Evolutionary conservation across 441 rosid genomes (phyloP).

Genomic region (Corymbia calophylla): DNA sequence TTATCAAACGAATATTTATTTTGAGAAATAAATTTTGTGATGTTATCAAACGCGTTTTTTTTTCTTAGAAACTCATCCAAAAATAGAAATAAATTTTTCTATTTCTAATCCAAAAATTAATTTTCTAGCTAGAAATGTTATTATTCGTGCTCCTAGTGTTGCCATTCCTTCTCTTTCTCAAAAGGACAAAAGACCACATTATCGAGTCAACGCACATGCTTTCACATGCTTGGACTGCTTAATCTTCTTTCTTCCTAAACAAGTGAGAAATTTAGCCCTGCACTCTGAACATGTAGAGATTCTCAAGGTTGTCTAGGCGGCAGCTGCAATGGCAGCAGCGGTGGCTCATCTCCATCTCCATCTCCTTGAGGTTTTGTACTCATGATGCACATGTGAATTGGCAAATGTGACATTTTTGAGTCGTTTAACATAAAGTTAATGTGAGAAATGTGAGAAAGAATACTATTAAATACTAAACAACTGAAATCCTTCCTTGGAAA

Average conservation of each 20-base stretch:
- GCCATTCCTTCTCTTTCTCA: background rate
- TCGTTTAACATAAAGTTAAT: background rate
- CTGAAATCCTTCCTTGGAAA: too few species aligned
- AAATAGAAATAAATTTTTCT: too few species aligned
- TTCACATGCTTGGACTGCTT: background rate
- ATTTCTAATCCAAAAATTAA: too few species aligned
- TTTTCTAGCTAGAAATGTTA: too few species aligned
- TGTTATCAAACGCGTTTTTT: too few species aligned
- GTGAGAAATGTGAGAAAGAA: background rate
- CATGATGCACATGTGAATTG: background rate
- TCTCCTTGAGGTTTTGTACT: background rate
- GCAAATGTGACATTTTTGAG: too few species aligned
- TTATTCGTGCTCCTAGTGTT: too few species aligned
- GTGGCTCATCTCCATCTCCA: background rate
- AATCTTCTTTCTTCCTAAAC: background rate
- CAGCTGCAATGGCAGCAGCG: rapidly evolving
- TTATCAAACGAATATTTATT: too few species aligned
- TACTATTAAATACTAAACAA: background rate
- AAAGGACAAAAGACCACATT: background rate
- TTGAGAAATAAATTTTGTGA: too few species aligned
- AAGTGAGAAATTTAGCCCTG: background rate
- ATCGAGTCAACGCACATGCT: background rate
- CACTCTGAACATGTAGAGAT: background rate
- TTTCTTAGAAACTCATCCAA: too few species aligned
- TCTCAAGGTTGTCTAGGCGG: background rate